Conservation (phyloP, 306 rosid species). For the Malus orientalis region DNA sequence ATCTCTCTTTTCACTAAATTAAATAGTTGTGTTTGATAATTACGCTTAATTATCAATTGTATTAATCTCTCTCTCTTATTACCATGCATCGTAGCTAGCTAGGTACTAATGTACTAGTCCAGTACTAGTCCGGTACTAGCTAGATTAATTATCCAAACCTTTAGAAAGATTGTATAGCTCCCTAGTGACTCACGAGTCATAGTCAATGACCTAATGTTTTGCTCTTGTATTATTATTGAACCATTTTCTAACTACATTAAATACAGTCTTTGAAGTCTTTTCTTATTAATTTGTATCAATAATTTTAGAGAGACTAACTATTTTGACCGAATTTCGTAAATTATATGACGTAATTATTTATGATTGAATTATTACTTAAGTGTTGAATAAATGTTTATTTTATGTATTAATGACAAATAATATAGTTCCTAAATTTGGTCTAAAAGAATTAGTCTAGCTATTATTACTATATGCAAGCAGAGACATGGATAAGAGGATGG, state of each 20-base stretch:
- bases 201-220: background rate
- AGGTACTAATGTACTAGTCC: background rate
- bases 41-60: background rate
- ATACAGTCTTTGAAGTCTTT: background rate
- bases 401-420: no score
- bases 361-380: no score
- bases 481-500: background rate
- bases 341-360: no score
- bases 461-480: background rate
- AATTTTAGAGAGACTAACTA: no score
- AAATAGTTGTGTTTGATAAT: background rate
- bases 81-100: background rate
- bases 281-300: background rate
- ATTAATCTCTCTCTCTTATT: background rate
- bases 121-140: no score
- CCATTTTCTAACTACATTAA: background rate
- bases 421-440: no score
- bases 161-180: background rate
- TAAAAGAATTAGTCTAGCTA: no score
- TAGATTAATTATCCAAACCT: background rate
- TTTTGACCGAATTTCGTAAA: no score
- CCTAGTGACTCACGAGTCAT: background rate
- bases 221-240: no score
- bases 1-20: no score
- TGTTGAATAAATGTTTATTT: no score